phyloP scores from a whole-genome alignment of 108 stramenopile genomes.

The Pseudonitzschia multiseries region DNA sequence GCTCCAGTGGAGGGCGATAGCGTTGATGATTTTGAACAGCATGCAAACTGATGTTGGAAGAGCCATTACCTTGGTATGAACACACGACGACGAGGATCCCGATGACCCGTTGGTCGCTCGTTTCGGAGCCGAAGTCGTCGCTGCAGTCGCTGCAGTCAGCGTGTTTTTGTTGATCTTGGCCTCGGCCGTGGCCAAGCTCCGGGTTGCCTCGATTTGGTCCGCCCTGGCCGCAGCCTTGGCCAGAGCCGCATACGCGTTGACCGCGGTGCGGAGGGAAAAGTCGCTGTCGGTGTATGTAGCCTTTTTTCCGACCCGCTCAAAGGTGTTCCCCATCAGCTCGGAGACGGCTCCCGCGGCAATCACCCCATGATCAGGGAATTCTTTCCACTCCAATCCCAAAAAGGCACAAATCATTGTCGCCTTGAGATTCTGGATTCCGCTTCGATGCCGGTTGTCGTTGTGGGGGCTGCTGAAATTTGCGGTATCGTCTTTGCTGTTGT shows the following conservation, averaged over 20 bases:
- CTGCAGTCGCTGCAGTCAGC: not conserved
- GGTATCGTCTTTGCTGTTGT: not conserved
- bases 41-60: constrained; percentile 37
- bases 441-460: not conserved
- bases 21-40: constrained; percentile 37
- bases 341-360: constrained; percentile 31
- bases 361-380: constrained; percentile 33
- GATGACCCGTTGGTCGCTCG: not conserved
- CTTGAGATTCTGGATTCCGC: constrained; percentile 36
- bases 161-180: not conserved
- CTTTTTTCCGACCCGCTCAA: constrained; percentile 42
- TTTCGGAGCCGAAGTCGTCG: not conserved
- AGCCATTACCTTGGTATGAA: constrained; percentile 36
- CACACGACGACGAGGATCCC: not conserved
- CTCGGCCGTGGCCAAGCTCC: not conserved
- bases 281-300: constrained; percentile 25
- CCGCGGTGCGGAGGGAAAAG: constrained; percentile 32
- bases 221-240: constrained; percentile 35
- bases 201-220: constrained; percentile 6
- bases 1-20: constrained; percentile 26
- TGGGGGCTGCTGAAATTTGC: not conserved
- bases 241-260: constrained; percentile 27
- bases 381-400: constrained; percentile 28
- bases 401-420: constrained; percentile 45
- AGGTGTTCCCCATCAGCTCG: constrained; percentile 42